phyloP scores from a whole-genome alignment of 306 rosid genomes.

The Quercus aquifolioides region DNA sequence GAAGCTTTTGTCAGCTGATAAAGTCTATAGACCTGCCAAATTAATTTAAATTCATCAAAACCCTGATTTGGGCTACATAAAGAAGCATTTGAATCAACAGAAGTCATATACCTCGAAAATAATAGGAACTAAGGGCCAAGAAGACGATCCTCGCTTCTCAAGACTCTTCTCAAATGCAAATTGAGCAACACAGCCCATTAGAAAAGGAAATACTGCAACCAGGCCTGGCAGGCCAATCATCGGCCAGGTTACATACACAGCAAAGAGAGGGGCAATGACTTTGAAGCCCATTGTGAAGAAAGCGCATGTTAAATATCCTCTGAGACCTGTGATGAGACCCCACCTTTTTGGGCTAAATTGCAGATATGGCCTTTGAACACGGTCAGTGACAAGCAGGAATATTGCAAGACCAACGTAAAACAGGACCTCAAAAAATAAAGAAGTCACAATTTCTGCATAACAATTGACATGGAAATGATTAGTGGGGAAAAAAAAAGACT shows the following conservation, averaged over 20 bases:
- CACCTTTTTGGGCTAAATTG: slow-evolving; percentile 87
- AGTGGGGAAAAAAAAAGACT: background rate
- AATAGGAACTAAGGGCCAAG: slow-evolving; percentile 85
- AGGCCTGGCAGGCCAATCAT: slow-evolving; percentile 49
- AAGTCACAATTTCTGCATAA: slow-evolving; percentile 60
- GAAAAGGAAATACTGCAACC: slow-evolving; percentile 62
- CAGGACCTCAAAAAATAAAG: slow-evolving; percentile 49
- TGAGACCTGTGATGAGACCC: slow-evolving; percentile 92
- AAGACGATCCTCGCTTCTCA: slow-evolving; percentile 53
- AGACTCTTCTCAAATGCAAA: slow-evolving; percentile 53
- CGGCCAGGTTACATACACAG: slow-evolving; percentile 56
- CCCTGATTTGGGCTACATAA: background rate
- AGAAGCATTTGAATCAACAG: background rate
- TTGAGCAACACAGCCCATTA: slow-evolving; percentile 61
- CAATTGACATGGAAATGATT: slow-evolving; percentile 19
- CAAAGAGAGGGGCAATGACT: slow-evolving; percentile 58
- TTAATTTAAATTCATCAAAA: slow-evolving; percentile 12
- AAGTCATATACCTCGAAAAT: slow-evolving; percentile 58
- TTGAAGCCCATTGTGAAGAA: slow-evolving; percentile 66
- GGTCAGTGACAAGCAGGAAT: slow-evolving; percentile 64
- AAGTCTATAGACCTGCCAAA: slow-evolving; percentile 64
- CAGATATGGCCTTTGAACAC: slow-evolving; percentile 85
- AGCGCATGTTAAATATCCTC: slow-evolving; percentile 69
- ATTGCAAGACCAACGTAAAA: slow-evolving; percentile 70
- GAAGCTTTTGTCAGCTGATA: slow-evolving; percentile 81